Percentiles rank a stretch among this genome's conserved stretches.
phyloP scores from a whole-genome alignment of 768 basidiomycete species.

The Boletus huronensis region DNA sequence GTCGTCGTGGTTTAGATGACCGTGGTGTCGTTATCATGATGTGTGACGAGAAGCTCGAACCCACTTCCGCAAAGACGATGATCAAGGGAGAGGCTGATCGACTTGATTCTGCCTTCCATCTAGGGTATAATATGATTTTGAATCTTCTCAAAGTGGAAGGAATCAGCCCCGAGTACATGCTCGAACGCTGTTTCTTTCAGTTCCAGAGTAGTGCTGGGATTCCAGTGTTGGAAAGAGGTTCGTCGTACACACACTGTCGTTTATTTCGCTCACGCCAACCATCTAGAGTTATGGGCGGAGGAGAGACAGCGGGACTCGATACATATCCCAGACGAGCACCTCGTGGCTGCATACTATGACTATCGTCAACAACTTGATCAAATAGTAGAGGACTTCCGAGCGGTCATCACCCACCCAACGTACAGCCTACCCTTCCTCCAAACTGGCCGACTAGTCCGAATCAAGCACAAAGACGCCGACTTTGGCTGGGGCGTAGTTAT shows the following conservation, averaged over 20 bases:
- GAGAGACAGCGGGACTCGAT: slow-evolving; percentile 64
- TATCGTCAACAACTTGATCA: slow-evolving; percentile 90
- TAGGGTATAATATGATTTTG: slow-evolving; percentile 98
- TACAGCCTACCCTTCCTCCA: slow-evolving; percentile 95
- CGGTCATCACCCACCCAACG: slow-evolving; percentile 91
- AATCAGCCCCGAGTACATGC: slow-evolving; percentile 96
- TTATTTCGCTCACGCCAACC: slow-evolving; percentile 6
- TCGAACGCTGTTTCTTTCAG: slow-evolving; percentile 96
- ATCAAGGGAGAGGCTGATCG: slow-evolving; percentile 97
- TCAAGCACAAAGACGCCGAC: slow-evolving; percentile 81
- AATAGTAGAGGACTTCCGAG: slow-evolving; percentile 81
- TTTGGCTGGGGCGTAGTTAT: slow-evolving; percentile 97
- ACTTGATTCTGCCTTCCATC: slow-evolving; percentile 95
- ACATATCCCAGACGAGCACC: slow-evolving; percentile 77
- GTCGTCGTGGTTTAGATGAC: slow-evolving; percentile 94
- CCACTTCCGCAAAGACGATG: slow-evolving; percentile 89
- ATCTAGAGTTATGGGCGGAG: slow-evolving; percentile 66
- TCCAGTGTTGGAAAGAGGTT: slow-evolving; percentile 80
- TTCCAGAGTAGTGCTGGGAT: slow-evolving; percentile 95
- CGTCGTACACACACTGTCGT: slow-evolving; percentile 20
- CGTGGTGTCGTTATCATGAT: slow-evolving; percentile 99
- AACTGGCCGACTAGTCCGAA: slow-evolving; percentile 85
- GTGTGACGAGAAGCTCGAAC: slow-evolving; percentile 98
- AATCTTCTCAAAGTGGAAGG: slow-evolving; percentile 99
- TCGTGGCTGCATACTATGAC: slow-evolving; percentile 88